Percentiles rank a stretch among this genome's conserved stretches.
phyloP scores from a whole-genome alignment of 1,139 yeast species.

The Kodamaea suecica region DNA sequence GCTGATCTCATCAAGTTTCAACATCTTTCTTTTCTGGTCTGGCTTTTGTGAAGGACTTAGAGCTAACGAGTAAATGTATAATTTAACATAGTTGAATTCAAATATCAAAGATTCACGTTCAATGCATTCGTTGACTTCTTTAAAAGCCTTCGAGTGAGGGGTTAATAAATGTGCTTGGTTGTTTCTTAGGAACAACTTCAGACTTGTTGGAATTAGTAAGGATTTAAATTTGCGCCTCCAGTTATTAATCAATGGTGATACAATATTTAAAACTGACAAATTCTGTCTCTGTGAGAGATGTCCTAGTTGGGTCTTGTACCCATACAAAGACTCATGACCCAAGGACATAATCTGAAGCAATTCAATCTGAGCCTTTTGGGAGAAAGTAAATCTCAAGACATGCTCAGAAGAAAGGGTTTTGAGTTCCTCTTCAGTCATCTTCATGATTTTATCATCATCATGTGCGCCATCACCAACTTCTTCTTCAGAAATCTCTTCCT shows the following conservation, averaged over 20 bases:
- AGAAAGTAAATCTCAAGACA: slow-evolving; percentile 47
- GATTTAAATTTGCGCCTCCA: slow-evolving; percentile 70
- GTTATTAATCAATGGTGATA: slow-evolving; percentile 71
- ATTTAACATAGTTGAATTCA: slow-evolving; percentile 79
- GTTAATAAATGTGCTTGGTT: slow-evolving; percentile 32
- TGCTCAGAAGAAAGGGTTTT: slow-evolving; percentile 27
- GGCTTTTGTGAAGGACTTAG: slow-evolving; percentile 40
- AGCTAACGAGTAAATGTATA: slow-evolving; percentile 82
- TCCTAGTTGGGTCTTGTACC: slow-evolving; percentile 56
- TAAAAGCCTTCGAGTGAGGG: slow-evolving; percentile 36
- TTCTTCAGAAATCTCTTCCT: slow-evolving; percentile 36
- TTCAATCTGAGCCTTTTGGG: slow-evolving; percentile 77
- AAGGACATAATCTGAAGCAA: slow-evolving; percentile 73
- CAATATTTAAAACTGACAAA: slow-evolving; percentile 64
- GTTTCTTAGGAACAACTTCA: slow-evolving; percentile 26
- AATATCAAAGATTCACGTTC: slow-evolving; percentile 72
- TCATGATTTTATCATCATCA: slow-evolving; percentile 30
- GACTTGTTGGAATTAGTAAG: slow-evolving; percentile 48
- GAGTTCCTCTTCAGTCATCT: slow-evolving; percentile 39
- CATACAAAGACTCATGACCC: slow-evolving; percentile 82
- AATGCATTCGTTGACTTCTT: slow-evolving; percentile 41
- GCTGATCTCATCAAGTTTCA: slow-evolving; percentile 67
- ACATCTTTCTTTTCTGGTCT: slow-evolving; percentile 23
- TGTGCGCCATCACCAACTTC: slow-evolving; percentile 24
- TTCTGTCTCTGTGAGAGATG: slow-evolving; percentile 60